These are phyloP conservation scores for Parsonsia alboflavescens DNA, from an alignment of 257 asterid genomes.

Conservation along the genomic window DNA sequence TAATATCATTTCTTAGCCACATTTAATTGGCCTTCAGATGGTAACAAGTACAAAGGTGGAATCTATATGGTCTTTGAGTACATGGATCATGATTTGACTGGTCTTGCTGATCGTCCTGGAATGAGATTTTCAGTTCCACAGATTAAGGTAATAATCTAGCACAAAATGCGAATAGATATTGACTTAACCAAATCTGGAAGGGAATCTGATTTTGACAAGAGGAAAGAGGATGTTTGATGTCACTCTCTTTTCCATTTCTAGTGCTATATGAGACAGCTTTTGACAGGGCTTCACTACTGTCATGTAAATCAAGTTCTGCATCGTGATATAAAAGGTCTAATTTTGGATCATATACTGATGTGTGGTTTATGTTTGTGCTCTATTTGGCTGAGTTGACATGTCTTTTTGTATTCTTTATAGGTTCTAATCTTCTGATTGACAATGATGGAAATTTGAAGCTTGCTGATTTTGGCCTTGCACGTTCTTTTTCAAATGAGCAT, in stretches of 20 bases:
- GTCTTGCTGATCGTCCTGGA: constrained; percentile 93
- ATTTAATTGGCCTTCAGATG: constrained; percentile 43
- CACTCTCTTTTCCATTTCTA: constrained; percentile 36
- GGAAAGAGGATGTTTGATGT: constrained; percentile 32
- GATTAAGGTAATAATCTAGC: constrained; percentile 52
- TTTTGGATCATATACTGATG: constrained; percentile 17
- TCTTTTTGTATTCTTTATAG: constrained; percentile 31
- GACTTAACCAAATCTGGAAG: constrained; percentile 16
- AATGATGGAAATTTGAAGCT: constrained; percentile 84
- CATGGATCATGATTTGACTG: constrained; percentile 93
- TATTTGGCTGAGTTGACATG: constrained; percentile 12
- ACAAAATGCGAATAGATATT: constrained; percentile 5
- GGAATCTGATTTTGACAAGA: neutral
- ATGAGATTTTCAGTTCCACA: constrained; percentile 84
- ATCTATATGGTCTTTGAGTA: constrained; percentile 95
- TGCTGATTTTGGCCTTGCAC: constrained; percentile 84
- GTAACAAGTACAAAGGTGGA: constrained; percentile 79
- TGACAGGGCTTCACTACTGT: constrained; percentile 96
- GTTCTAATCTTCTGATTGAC: constrained; percentile 84
- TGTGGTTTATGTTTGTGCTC: constrained; percentile 12
- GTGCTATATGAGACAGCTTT: constrained; percentile 89
- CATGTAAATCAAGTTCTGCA: constrained; percentile 92
- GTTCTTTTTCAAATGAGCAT: constrained; percentile 71
- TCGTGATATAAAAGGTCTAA: constrained; percentile 83
- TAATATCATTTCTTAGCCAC: constrained; percentile 3